These are phyloP conservation scores for Epichloe scottii DNA, from an alignment of 2,329 filamentous ascomycete genomes.

Conservation along the genomic window DNA sequence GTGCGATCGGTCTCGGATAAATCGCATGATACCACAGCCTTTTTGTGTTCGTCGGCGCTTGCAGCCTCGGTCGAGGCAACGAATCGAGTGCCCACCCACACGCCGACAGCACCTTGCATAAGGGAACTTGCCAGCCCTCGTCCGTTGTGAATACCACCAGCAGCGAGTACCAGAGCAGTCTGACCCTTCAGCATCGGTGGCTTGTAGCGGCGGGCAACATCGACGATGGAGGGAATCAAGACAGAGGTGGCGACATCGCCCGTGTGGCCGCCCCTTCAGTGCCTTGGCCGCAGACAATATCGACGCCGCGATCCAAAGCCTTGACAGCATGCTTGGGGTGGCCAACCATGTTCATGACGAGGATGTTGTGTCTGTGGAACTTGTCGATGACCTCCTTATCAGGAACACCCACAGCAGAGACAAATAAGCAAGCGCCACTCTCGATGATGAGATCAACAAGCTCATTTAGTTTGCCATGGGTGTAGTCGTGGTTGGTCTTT, in stretches of 20 bases:
- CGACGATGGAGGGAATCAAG: slow-evolving; percentile 74
- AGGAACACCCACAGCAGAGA: slow-evolving; percentile 79
- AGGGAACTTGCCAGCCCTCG: slow-evolving; percentile 66
- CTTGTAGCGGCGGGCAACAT: slow-evolving; percentile 62
- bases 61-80: slow-evolving; percentile 73
- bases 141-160: slow-evolving; percentile 77
- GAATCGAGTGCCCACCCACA: slow-evolving; percentile 92
- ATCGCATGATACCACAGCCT: slow-evolving; percentile 64
- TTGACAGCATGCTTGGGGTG: slow-evolving; percentile 85
- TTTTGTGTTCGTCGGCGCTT: slow-evolving; percentile 71
- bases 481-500: slow-evolving; percentile 94
- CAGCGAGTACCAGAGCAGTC: slow-evolving; percentile 71
- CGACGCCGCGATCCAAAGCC: slow-evolving; percentile 73
- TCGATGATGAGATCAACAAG: slow-evolving; percentile 77
- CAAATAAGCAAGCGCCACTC: slow-evolving; percentile 74
- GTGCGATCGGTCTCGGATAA: slow-evolving; percentile 75
- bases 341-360: slow-evolving; percentile 97
- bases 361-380: slow-evolving; percentile 65
- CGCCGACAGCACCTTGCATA: slow-evolving; percentile 78
- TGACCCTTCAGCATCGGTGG: slow-evolving; percentile 57
- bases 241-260: slow-evolving; percentile 79
- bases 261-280: slow-evolving; percentile 92
- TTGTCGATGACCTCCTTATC: slow-evolving; percentile 59
- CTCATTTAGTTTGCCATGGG: slow-evolving; percentile 74
- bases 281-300: slow-evolving; percentile 85